Evolutionary conservation across 2,329 filamentous ascomycete species (phyloP).

Genomic region (Pseudohalonectria lignicola): DNA sequence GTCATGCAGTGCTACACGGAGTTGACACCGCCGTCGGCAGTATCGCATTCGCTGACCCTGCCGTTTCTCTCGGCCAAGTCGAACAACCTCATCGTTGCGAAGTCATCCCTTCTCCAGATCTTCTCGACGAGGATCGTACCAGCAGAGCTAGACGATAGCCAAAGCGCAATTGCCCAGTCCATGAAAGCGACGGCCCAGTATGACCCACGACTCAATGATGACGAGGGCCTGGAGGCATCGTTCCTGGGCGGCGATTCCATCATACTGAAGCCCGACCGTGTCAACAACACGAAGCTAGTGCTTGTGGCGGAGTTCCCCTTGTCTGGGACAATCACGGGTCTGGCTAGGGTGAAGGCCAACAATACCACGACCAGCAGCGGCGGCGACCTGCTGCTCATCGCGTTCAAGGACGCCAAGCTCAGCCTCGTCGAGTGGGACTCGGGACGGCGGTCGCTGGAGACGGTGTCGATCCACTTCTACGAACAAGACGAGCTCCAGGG

Average conservation of each 20-base stretch:
- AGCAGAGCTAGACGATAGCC: constrained; percentile 45
- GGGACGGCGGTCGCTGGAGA: constrained; percentile 65
- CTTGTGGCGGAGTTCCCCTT: constrained; percentile 77
- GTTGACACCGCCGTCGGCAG: constrained; percentile 84
- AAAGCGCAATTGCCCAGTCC: constrained; percentile 17
- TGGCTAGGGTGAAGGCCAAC: constrained; percentile 67
- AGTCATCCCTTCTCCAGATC: constrained; percentile 85
- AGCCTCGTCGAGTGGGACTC: constrained; percentile 92
- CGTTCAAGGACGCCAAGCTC: constrained; percentile 84
- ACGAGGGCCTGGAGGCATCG: constrained; percentile 54
- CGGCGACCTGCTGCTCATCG: constrained; percentile 72
- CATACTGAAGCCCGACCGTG: constrained; percentile 49
- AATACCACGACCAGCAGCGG: background rate
- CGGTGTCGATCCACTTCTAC: constrained; percentile 94
- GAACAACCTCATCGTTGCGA: constrained; percentile 82
- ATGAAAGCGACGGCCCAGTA: constrained; percentile 28
- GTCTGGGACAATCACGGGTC: constrained; percentile 72
- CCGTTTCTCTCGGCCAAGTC: constrained; percentile 66
- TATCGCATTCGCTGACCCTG: constrained; percentile 75
- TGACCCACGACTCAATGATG: constrained; percentile 44
- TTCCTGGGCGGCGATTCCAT: constrained; percentile 54
- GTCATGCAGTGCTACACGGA: constrained; percentile 99
- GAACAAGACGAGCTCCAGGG: constrained; percentile 83
- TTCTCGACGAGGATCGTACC: constrained; percentile 63
- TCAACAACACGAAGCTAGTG: constrained; percentile 64